Percentiles rank a stretch among this genome's conserved stretches.
These are phyloP conservation scores for Myriosclerotinia duriaeana DNA, from an alignment of 2,329 filamentous ascomycete genomes.

Conservation along the genomic window DNA sequence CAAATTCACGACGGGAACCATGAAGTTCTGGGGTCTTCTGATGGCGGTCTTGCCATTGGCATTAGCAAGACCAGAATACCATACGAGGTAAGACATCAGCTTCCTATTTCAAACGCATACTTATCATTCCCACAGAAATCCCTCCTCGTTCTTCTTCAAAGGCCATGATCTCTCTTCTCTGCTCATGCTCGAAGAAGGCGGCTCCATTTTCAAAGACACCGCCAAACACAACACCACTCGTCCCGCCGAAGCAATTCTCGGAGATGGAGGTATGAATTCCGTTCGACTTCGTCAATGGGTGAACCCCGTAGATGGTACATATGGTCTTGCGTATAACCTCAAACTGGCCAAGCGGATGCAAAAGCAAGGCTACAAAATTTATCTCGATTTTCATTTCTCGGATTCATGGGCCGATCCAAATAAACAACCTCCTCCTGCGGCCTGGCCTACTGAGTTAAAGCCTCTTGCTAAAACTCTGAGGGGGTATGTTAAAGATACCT, in stretches of 20 bases:
- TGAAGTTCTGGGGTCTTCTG: slow-evolving; percentile 15
- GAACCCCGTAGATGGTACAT: slow-evolving; percentile 61
- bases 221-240: slow-evolving; percentile 41
- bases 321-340: slow-evolving; percentile 69
- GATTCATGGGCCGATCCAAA: slow-evolving; percentile 70
- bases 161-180: slow-evolving; percentile 45
- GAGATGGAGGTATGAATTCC: slow-evolving; percentile 62
- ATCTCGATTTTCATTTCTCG: slow-evolving; percentile 61
- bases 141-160: slow-evolving; percentile 40
- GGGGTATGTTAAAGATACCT: slow-evolving; percentile 63
- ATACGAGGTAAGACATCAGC: neutral
- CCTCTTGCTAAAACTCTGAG: slow-evolving; percentile 61
- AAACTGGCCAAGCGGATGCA: slow-evolving; percentile 62
- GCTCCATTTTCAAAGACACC: slow-evolving; percentile 43
- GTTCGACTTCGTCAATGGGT: slow-evolving; percentile 72
- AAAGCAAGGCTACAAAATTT: slow-evolving; percentile 56
- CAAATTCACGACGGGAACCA: neutral
- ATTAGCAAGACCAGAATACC: slow-evolving; percentile 12
- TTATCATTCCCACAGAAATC: neutral
- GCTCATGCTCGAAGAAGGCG: slow-evolving; percentile 42
- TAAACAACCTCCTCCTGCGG: slow-evolving; percentile 61
- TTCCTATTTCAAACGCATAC: neutral
- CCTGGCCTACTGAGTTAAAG: slow-evolving; percentile 60
- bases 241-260: slow-evolving; percentile 62
- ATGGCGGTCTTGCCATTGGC: slow-evolving; percentile 15